These are phyloP conservation scores for Hyphodiscus hymeniophilus DNA, from an alignment of 495 filamentous ascomycete species.

Conservation along the genomic window DNA sequence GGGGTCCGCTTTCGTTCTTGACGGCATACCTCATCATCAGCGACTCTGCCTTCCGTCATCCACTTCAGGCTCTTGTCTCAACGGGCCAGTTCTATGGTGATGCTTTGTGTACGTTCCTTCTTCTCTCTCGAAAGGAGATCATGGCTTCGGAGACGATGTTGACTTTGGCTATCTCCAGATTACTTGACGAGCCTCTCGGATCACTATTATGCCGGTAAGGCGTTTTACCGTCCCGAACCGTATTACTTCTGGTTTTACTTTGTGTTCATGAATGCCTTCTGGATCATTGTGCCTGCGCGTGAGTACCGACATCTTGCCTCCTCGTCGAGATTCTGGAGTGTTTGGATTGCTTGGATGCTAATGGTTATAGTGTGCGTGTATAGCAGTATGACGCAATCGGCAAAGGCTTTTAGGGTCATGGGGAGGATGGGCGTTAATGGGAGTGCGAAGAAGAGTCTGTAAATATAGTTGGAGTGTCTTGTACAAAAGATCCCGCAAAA, in stretches of 20 bases:
- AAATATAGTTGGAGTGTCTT: too few species aligned
- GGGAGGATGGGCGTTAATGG: neutral
- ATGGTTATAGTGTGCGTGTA: conserved; percentile 10
- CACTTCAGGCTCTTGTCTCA: conserved; percentile 43
- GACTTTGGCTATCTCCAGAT: too few species aligned
- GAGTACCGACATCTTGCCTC: conserved; percentile 20
- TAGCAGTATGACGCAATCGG: conserved; percentile 7
- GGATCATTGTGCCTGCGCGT: conserved; percentile 48
- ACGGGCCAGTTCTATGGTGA: conserved; percentile 51
- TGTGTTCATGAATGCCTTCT: conserved; percentile 46
- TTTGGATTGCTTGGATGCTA: neutral
- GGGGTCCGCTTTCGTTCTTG: conserved; percentile 48
- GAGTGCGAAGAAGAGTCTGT: conserved; percentile 7
- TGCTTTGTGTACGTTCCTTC: too few species aligned
- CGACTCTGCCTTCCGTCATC: conserved; percentile 40
- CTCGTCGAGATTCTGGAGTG: neutral
- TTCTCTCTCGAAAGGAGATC: too few species aligned
- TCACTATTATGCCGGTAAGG: conserved; percentile 27
- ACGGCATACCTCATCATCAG: conserved; percentile 36
- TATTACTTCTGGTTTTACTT: conserved; percentile 52
- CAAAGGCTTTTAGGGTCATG: conserved; percentile 9
- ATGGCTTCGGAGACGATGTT: too few species aligned
- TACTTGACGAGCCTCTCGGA: conserved; percentile 46
- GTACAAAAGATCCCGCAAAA: too few species aligned
- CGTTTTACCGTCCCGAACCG: conserved; percentile 44